Conservation (phyloP, 2,329 filamentous ascomycete species). For the Aureobasidium subglaciale region DNA sequence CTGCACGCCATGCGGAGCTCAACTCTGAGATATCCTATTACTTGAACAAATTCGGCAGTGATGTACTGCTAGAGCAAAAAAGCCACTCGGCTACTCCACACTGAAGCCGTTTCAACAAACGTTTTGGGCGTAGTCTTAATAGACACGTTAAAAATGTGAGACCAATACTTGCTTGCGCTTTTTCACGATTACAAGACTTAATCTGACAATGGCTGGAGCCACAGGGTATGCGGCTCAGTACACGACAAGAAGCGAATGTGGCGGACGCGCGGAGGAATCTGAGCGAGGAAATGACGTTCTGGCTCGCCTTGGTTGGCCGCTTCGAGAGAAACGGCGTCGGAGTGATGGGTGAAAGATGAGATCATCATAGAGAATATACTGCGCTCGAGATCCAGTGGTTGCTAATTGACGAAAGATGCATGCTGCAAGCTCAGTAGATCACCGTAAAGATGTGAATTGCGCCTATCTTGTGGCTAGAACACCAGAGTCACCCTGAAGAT, state of each 20-base stretch:
- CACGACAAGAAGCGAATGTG: neutral
- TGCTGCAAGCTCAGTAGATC: neutral
- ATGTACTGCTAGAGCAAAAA: neutral
- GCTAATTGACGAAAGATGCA: neutral
- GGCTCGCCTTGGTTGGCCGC: neutral
- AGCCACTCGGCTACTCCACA: constrained; percentile 12
- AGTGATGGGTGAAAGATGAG: neutral
- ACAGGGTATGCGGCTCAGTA: neutral
- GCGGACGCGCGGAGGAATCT: neutral
- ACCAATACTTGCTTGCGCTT: constrained; percentile 10
- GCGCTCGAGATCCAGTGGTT: neutral
- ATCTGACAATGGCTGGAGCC: constrained; percentile 4
- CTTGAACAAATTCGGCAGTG: neutral
- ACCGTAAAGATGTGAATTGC: no score
- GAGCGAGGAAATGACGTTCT: neutral
- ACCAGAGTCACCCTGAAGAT: no score
- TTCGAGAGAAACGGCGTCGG: neutral
- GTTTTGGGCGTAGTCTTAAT: constrained; percentile 11
- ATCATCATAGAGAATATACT: neutral
- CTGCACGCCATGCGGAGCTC: neutral
- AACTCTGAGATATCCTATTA: neutral
- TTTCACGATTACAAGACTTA: neutral
- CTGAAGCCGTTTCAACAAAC: neutral
- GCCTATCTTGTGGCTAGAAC: neutral
- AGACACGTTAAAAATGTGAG: constrained; percentile 15